A percentile compares a stretch with the other conserved stretches of the same genome.
These are phyloP conservation scores for Penicillium desertorum DNA, from an alignment of 495 filamentous ascomycete species.

Conservation along the genomic window DNA sequence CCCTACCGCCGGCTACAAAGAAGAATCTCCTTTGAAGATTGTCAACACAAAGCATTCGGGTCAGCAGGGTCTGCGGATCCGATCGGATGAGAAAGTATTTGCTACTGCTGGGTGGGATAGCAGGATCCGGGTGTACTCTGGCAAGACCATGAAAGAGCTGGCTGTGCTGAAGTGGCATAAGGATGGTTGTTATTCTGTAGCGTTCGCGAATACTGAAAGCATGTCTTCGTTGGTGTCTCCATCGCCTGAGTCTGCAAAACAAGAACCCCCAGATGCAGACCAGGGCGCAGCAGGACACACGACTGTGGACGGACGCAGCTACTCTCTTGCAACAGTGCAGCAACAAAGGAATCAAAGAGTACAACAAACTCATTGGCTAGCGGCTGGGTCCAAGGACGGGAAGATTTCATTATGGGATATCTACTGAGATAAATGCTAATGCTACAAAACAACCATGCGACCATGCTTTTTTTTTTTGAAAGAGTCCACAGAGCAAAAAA, in stretches of 20 bases:
- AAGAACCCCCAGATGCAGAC: not conserved
- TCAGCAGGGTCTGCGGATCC: conserved; percentile 77
- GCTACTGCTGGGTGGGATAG: conserved; percentile 94
- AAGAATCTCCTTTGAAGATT: conserved; percentile 51
- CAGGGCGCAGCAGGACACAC: not conserved
- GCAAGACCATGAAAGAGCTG: conserved; percentile 79
- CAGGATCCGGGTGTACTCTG: conserved; percentile 73
- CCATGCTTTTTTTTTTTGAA: conserved; percentile 23
- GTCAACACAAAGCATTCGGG: conserved; percentile 83
- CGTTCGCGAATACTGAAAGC: conserved; percentile 60
- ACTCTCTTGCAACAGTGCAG: conserved; percentile 53
- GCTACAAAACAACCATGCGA: conserved; percentile 34
- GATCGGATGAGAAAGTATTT: conserved; percentile 79
- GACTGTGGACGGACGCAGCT: not conserved
- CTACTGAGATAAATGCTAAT: conserved; percentile 58
- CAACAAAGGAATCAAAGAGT: conserved; percentile 64
- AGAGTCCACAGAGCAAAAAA: conserved; percentile 12
- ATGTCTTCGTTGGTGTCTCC: not conserved
- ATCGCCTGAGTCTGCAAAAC: not conserved
- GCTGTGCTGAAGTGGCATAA: conserved; percentile 96
- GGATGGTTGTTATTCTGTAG: conserved; percentile 82
- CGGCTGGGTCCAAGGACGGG: conserved; percentile 89
- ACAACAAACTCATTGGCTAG: conserved; percentile 80
- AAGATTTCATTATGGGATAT: conserved; percentile 97
- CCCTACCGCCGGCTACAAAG: conserved; percentile 19